phyloP scores from a whole-genome alignment of 106 monocot species.

The Dioscorea zingiberensis region DNA sequence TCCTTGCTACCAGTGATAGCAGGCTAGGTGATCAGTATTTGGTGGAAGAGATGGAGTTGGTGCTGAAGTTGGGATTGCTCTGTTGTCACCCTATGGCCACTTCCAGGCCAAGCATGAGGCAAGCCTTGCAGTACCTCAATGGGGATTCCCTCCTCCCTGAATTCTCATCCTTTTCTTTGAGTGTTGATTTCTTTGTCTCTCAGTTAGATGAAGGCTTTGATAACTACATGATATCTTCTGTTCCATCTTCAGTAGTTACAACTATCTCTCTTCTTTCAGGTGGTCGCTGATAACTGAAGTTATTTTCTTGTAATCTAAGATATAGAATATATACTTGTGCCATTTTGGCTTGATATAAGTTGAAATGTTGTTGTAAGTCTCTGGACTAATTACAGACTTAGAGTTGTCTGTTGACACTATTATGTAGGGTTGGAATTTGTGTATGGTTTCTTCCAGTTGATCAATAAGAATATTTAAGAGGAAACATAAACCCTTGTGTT shows the following conservation, averaged over 20 bases:
- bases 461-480: no score
- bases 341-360: no score
- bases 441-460: no score
- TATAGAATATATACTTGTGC: no score
- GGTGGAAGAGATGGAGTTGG: slow-evolving; percentile 8
- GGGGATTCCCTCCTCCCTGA: slow-evolving; percentile 4
- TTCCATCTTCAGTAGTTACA: background rate
- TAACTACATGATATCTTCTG: slow-evolving; percentile 2
- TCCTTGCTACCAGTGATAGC: background rate
- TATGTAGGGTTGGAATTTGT: no score
- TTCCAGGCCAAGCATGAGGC: slow-evolving; percentile 13
- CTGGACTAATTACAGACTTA: no score
- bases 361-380: no score
- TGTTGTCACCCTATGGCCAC: slow-evolving; percentile 1
- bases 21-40: background rate
- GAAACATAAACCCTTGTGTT: no score
- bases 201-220: slow-evolving; percentile 3
- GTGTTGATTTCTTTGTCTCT: background rate
- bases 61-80: slow-evolving; percentile 4
- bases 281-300: background rate
- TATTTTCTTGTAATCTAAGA: no score
- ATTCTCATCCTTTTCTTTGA: background rate
- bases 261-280: background rate
- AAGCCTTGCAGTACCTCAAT: slow-evolving; percentile 7
- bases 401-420: no score